Base-by-base conservation (phyloP, 768 basidiomycete genomes). In the Leccinum subtestaceum region DNA sequence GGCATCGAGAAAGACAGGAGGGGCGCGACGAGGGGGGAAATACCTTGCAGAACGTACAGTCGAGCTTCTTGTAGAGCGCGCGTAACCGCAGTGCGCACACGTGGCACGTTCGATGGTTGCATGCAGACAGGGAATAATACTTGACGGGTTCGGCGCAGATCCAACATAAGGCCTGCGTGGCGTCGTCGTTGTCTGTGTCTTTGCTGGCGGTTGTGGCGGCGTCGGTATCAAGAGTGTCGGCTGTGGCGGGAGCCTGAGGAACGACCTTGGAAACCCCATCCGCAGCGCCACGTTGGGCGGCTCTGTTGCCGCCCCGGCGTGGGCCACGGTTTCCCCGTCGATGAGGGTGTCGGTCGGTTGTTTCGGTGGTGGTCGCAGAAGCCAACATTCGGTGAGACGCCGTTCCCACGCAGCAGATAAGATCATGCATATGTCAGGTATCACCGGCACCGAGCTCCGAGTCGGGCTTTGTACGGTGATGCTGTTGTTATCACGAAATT, bases 121-220 rank as follows among this genome's bases (percentile, higher is more conserved):
- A 99, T 56, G 88, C 84, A 17, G 95, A 88, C 31, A 97, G 75
- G 6, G 92, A 84, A 72, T 88, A 94, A 70, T 93, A 96, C 69
- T 90, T 94, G 74, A 96, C 87, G 4, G 89, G 88, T 67, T 98
- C 94, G 1, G 95, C 95, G 68, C 96, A 97, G 73, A 98, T 98
- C 84, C 87, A 96, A 75, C 96, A 98, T 11, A 87, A 71, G 43
- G 46, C 34, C 13, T 49, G 27, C 1, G 59, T 45, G 52, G 72
- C 73, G 29, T 63, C 67, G 17, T 84, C 81, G 12, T 76, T 72
- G 6, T 64, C 62, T 17, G 36, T 38, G 21, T 72, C 70, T 6
- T 70, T 25, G 4, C n/a, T 5, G 5, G 43, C 45, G 12, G 46
- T 2, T 9, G 31, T 8, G 38, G 27, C 12, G 34, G 45, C 5